A percentile compares a stretch with the other conserved stretches of the same genome.
Evolutionary conservation across 345 rosid genomes (phyloP).

Genomic region (Gossypium raimondii): DNA sequence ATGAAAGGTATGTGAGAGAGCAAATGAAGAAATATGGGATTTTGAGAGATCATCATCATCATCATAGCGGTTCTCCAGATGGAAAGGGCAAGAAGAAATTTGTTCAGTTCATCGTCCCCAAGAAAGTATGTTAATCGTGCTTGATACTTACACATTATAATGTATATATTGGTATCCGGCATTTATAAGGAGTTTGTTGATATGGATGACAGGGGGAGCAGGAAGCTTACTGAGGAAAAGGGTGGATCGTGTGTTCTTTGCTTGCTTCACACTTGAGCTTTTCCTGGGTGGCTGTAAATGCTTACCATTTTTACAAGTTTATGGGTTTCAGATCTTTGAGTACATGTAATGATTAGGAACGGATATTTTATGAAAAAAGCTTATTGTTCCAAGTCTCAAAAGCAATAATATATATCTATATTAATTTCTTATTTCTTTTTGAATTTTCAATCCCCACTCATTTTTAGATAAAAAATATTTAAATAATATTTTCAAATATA

Average conservation of each 20-base stretch:
- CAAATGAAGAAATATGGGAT: constrained; percentile 41
- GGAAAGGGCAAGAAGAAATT: constrained; percentile 15
- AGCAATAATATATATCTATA: too few species aligned
- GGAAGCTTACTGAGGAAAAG: not conserved
- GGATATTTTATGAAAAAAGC: not conserved
- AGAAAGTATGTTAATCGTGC: constrained; percentile 7
- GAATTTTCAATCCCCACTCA: too few species aligned
- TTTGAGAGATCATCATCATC: constrained; percentile 7
- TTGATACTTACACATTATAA: not conserved
- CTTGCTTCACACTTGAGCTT: not conserved
- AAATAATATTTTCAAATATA: too few species aligned
- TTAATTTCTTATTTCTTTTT: too few species aligned
- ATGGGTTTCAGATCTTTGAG: not conserved
- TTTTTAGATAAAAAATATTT: too few species aligned
- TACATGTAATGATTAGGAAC: not conserved
- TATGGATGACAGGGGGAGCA: not conserved
- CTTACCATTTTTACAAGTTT: not conserved
- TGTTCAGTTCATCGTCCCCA: constrained; percentile 15
- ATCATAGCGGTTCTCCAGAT: not conserved
- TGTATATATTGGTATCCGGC: too few species aligned
- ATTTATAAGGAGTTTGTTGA: not conserved
- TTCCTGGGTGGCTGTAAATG: not conserved
- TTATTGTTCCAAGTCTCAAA: not conserved
- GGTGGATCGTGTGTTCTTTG: not conserved
- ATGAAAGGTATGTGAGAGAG: constrained; percentile 52